Conservation (phyloP, 345 rosid genomes). For the Heritiera littoralis region DNA sequence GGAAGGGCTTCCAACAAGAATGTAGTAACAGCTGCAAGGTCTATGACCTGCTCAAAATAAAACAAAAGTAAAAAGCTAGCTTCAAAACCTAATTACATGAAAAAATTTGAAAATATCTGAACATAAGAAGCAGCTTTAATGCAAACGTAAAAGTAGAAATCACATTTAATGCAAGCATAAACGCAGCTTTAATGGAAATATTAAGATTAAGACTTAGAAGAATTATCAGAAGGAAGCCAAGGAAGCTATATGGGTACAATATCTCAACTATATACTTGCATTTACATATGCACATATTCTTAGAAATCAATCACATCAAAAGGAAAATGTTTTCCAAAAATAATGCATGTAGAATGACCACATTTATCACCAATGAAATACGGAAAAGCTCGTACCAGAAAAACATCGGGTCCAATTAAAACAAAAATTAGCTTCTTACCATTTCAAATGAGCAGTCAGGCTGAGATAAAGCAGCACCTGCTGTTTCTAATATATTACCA, state of each 20-base stretch:
- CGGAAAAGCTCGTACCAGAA: slow-evolving; percentile 7
- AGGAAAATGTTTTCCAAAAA: not conserved
- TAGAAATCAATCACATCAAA: not conserved
- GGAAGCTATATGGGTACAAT: not conserved
- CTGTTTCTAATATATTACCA: slow-evolving; percentile 83
- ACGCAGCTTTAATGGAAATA: not conserved
- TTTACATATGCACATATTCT: not conserved
- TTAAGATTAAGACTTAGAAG: not conserved
- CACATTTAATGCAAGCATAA: not conserved
- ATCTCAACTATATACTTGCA: slow-evolving; percentile 6
- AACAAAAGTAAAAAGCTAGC: slow-evolving; percentile 15
- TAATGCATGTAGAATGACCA: not conserved
- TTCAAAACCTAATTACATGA: not conserved
- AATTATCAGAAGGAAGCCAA: slow-evolving; percentile 5
- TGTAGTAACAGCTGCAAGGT: slow-evolving; percentile 76
- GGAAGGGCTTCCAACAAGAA: slow-evolving; percentile 82
- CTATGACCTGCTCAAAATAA: slow-evolving; percentile 59
- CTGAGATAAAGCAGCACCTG: slow-evolving; percentile 71
- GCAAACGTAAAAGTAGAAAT: not conserved
- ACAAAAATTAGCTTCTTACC: slow-evolving; percentile 46
- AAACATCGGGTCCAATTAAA: not conserved
- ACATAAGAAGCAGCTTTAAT: not conserved
- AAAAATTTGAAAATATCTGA: not conserved
- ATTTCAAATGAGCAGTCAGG: slow-evolving; percentile 79
- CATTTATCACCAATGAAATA: not conserved